A percentile compares a stretch with the other conserved stretches of the same genome.
Conservation (phyloP, 768 basidiomycete genomes). For the Lactarius psammicola region DNA sequence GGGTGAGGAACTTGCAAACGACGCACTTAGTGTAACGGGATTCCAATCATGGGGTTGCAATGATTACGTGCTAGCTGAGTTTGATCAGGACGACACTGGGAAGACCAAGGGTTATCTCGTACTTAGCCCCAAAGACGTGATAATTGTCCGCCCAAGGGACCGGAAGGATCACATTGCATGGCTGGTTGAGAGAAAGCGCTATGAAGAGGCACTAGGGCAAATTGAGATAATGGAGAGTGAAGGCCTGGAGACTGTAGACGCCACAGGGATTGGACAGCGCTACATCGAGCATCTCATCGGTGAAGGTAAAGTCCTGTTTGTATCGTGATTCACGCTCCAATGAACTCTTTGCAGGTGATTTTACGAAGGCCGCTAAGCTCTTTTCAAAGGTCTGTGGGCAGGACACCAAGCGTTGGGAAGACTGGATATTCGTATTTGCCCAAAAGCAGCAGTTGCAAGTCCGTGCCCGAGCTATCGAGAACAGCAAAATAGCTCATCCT, state of each 20-base stretch:
- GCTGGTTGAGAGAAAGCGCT: conserved; percentile 82
- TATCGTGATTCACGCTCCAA: background rate
- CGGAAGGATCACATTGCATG: conserved; percentile 86
- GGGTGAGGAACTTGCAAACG: conserved; percentile 85
- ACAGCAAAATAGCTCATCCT: background rate
- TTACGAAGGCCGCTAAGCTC: conserved; percentile 73
- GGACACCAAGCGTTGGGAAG: conserved; percentile 85
- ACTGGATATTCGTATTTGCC: conserved; percentile 91
- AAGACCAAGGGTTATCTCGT: conserved; percentile 69
- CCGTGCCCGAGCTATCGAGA: conserved; percentile 29
- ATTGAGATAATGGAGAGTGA: conserved; percentile 53
- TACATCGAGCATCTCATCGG: conserved; percentile 85
- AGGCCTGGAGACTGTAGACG: conserved; percentile 46
- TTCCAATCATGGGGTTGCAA: conserved; percentile 89
- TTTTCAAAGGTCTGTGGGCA: conserved; percentile 84
- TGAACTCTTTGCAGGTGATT: conserved; percentile 48
- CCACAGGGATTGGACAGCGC: conserved; percentile 73
- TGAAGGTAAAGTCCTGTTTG: conserved; percentile 53
- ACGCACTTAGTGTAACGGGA: conserved; percentile 74
- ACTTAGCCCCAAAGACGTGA: conserved; percentile 80
- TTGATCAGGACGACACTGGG: conserved; percentile 31
- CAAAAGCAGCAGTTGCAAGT: conserved; percentile 79
- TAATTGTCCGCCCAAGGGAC: conserved; percentile 86
- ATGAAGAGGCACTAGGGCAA: conserved; percentile 85
- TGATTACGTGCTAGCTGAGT: conserved; percentile 77